Evolutionary conservation across 177 flowering plant species (phyloP).

Genomic region (Vitis hybrid): DNA sequence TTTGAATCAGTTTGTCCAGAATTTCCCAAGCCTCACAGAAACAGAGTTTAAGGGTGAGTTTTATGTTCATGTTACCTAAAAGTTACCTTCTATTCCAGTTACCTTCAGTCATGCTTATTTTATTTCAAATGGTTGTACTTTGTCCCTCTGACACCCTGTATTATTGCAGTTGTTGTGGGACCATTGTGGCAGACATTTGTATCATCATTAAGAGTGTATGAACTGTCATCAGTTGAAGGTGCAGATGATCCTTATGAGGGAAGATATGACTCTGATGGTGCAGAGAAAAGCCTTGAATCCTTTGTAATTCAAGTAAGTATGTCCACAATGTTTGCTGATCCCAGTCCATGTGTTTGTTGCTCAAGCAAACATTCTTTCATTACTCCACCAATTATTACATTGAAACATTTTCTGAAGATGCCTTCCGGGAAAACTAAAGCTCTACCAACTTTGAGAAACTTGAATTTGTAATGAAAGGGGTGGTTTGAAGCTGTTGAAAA

Average conservation of each 20-base stretch:
- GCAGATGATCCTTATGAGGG: slow-evolving; percentile 64
- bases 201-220: slow-evolving; percentile 73
- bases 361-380: not conserved
- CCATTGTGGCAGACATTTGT: slow-evolving; percentile 92
- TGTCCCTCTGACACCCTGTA: not conserved
- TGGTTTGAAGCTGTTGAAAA: no score
- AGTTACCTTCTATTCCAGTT: not conserved
- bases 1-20: slow-evolving; percentile 88
- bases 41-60: slow-evolving; percentile 62
- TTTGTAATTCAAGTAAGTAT: slow-evolving; percentile 84
- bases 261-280: slow-evolving; percentile 93
- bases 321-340: not conserved
- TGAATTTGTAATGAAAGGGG: no score
- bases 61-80: not conserved
- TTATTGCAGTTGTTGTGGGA: slow-evolving; percentile 57
- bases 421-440: no score
- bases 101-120: not conserved
- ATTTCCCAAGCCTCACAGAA: slow-evolving; percentile 65
- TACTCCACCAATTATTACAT: not conserved
- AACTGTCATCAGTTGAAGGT: slow-evolving; percentile 66
- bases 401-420: not conserved
- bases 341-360: not conserved
- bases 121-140: not conserved
- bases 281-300: slow-evolving; percentile 82
- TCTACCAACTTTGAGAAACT: no score